Evolutionary conservation across 2,329 filamentous ascomycete genomes (phyloP).

Genomic region (Tothia fuscella): DNA sequence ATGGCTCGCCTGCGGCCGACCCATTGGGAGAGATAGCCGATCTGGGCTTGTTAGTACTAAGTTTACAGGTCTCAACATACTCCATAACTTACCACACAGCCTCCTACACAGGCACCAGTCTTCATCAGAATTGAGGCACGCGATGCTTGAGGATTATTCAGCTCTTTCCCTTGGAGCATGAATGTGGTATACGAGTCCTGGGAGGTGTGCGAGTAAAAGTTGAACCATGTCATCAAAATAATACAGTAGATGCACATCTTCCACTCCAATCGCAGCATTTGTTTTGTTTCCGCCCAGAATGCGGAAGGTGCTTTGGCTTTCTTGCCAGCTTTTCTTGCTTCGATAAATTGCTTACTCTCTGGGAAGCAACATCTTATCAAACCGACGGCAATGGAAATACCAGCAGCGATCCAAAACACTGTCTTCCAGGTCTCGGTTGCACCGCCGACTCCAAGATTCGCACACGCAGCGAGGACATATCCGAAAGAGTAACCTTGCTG

Average conservation of each 20-base stretch:
- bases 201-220: slow-evolving; percentile 60
- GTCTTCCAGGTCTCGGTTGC: slow-evolving; percentile 56
- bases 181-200: slow-evolving; percentile 77
- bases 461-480: slow-evolving; percentile 66
- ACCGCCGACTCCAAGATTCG: slow-evolving; percentile 61
- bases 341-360: slow-evolving; percentile 63
- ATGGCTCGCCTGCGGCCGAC: slow-evolving; percentile 61
- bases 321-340: slow-evolving; percentile 51
- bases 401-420: slow-evolving; percentile 61
- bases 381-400: slow-evolving; percentile 56
- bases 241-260: slow-evolving; percentile 66
- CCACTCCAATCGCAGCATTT: slow-evolving; percentile 61
- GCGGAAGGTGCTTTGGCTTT: slow-evolving; percentile 30
- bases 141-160: slow-evolving; percentile 50
- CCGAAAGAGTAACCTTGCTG: slow-evolving; percentile 75
- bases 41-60: no score
- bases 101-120: slow-evolving; percentile 62
- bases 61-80: no score
- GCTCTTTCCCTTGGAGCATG: slow-evolving; percentile 60
- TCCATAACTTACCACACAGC: no score
- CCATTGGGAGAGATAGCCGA: slow-evolving; percentile 65
- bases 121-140: slow-evolving; percentile 77
- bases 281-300: slow-evolving; percentile 59
- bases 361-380: slow-evolving; percentile 56
- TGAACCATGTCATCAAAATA: slow-evolving; percentile 61